A percentile compares a stretch with the other conserved stretches of the same genome.
These are phyloP conservation scores for Fusarium metavorans DNA, from an alignment of 2,329 filamentous ascomycete species.

Conservation along the genomic window DNA sequence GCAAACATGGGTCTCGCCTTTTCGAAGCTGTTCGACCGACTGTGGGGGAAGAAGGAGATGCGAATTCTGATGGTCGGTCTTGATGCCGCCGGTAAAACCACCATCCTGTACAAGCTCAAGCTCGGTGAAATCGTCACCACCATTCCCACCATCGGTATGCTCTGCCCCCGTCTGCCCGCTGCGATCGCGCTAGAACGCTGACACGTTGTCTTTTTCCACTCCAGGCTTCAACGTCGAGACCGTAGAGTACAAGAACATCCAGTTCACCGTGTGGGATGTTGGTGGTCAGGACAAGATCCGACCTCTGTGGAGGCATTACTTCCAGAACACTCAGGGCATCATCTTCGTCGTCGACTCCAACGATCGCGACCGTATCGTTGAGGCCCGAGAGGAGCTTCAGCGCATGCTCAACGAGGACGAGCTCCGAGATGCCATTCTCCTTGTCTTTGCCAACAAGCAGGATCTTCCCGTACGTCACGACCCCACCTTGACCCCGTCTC, in stretches of 20 bases:
- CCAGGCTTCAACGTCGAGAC: conserved; percentile 99
- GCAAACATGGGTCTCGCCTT: conserved; percentile 97
- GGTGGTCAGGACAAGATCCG: conserved; percentile 99
- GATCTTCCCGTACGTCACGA: conserved; percentile 86
- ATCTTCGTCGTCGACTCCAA: conserved; percentile 99
- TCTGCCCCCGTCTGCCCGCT: background rate
- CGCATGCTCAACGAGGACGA: conserved; percentile 99
- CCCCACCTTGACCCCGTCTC: conserved; percentile 22
- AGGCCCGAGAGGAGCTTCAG: conserved; percentile 95
- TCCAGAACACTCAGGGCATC: conserved; percentile 99
- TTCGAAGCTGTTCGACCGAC: conserved; percentile 94
- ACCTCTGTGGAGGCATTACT: conserved; percentile 99
- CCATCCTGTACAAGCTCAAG: conserved; percentile 99
- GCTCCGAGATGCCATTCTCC: conserved; percentile 94
- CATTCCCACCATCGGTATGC: conserved; percentile 93
- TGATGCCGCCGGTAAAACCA: conserved; percentile 99
- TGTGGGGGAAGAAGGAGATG: conserved; percentile 99
- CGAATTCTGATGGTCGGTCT: conserved; percentile 99
- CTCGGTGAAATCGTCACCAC: conserved; percentile 99
- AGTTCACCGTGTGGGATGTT: conserved; percentile 99
- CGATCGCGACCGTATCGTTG: conserved; percentile 97
- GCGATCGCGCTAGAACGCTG: conserved; percentile 28
- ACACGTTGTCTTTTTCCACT: conserved; percentile 25
- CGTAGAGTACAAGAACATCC: conserved; percentile 99
- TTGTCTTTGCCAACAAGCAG: conserved; percentile 99